Conservation (phyloP, 139 green algal genomes). For the Closterium sp. region DNA sequence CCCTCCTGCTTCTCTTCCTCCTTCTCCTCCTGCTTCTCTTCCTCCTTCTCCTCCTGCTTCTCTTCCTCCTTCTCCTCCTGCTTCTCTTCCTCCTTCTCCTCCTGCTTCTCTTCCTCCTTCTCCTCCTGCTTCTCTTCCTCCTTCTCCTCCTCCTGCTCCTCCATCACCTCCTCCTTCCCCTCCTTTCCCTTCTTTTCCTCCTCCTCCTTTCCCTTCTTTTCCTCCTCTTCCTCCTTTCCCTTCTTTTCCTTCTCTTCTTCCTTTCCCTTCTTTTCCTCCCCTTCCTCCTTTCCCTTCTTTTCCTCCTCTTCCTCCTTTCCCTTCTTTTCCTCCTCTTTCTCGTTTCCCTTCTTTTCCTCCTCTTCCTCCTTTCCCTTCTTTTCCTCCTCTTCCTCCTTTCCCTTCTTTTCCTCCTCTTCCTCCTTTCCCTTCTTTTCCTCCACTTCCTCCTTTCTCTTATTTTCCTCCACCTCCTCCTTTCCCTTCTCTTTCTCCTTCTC, state of each 20-base stretch:
- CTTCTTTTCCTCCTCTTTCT: not conserved
- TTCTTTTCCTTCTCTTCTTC: not conserved
- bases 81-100: no score
- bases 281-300: not conserved
- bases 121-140: no score
- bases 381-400: no score
- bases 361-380: no score
- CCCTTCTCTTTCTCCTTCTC: not conserved
- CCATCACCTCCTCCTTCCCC: not conserved
- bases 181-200: not conserved
- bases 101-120: no score
- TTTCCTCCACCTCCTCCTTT: not conserved
- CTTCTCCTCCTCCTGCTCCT: no score
- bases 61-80: not conserved
- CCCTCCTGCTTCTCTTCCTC: not conserved
- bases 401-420: no score
- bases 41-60: not conserved
- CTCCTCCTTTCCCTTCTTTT: not conserved
- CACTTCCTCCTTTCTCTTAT: not conserved
- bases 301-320: not conserved
- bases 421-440: not conserved
- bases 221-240: not conserved
- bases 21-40: not conserved
- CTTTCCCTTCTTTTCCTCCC: not conserved
- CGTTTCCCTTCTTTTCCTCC: not conserved